These are phyloP conservation scores for Tolypocladium amazonense DNA, from an alignment of 2,329 filamentous ascomycete species.

Conservation along the genomic window DNA sequence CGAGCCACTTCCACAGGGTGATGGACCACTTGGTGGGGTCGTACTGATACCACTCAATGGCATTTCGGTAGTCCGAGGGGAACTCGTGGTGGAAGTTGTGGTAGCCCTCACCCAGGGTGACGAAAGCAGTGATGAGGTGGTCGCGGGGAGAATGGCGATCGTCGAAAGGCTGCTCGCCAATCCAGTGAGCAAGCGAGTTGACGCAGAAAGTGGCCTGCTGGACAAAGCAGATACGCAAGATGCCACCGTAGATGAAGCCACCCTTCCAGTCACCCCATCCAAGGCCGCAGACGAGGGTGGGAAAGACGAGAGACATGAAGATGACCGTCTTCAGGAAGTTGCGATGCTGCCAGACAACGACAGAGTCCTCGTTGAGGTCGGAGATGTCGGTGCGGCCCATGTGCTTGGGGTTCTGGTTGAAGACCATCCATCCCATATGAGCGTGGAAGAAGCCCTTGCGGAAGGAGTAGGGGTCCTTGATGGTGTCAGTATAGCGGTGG, in stretches of 20 bases:
- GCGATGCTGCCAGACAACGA: conserved; percentile 81
- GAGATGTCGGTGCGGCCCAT: conserved; percentile 82
- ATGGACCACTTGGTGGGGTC: conserved; percentile 89
- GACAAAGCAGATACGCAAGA: conserved; percentile 79
- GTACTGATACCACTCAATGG: conserved; percentile 84
- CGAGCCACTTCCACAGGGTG: conserved; percentile 73
- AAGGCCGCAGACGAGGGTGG: conserved; percentile 64
- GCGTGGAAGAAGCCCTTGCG: conserved; percentile 80
- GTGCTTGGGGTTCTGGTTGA: conserved; percentile 87
- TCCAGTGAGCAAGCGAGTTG: conserved; percentile 84
- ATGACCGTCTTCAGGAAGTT: conserved; percentile 75
- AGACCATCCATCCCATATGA: conserved; percentile 76
- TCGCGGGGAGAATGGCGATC: conserved; percentile 87
- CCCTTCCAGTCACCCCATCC: conserved; percentile 74
- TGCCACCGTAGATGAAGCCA: conserved; percentile 76
- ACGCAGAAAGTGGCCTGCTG: conserved; percentile 91
- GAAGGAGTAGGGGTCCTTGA: conserved; percentile 86
- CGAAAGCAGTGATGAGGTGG: conserved; percentile 74
- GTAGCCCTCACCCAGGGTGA: conserved; percentile 81
- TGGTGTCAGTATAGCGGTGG: conserved; percentile 86
- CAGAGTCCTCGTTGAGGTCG: conserved; percentile 75
- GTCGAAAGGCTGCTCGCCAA: conserved; percentile 85
- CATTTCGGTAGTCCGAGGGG: conserved; percentile 86
- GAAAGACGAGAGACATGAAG: conserved; percentile 67
- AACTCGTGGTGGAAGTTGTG: conserved; percentile 97